phyloP scores from a whole-genome alignment of 1,139 yeast genomes.

The Candida gigantensis region DNA sequence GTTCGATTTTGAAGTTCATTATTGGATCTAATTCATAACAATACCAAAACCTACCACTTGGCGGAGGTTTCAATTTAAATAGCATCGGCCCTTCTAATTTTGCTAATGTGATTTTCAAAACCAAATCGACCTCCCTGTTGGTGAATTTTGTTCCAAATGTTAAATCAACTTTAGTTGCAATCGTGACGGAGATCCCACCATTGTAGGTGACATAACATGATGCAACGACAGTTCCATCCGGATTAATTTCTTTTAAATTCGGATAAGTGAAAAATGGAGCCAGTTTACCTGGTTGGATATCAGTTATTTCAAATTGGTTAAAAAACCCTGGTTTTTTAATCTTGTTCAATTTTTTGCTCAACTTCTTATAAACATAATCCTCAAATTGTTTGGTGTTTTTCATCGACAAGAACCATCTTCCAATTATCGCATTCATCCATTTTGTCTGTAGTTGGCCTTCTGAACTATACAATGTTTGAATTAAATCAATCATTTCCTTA shows the following conservation, averaged over 20 bases:
- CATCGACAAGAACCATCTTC: slow-evolving; percentile 74
- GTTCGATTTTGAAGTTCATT: slow-evolving; percentile 76
- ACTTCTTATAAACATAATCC: slow-evolving; percentile 53
- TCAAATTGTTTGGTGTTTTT: slow-evolving; percentile 72
- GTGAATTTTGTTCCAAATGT: slow-evolving; percentile 76
- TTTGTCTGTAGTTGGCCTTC: slow-evolving; percentile 82
- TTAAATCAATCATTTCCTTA: slow-evolving; percentile 67
- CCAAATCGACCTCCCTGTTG: slow-evolving; percentile 73
- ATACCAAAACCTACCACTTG: slow-evolving; percentile 89
- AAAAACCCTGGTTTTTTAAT: slow-evolving; percentile 85
- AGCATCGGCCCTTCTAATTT: slow-evolving; percentile 74
- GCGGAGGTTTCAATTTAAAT: slow-evolving; percentile 79
- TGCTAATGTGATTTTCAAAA: slow-evolving; percentile 68
- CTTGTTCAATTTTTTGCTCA: slow-evolving; percentile 72
- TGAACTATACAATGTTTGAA: slow-evolving; percentile 75
- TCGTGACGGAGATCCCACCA: slow-evolving; percentile 72
- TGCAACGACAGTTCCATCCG: slow-evolving; percentile 77
- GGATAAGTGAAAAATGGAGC: slow-evolving; percentile 84
- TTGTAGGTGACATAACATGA: slow-evolving; percentile 64
- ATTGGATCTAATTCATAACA: slow-evolving; percentile 80
- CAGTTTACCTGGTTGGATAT: slow-evolving; percentile 73
- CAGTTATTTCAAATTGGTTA: slow-evolving; percentile 74
- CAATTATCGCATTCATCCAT: slow-evolving; percentile 88
- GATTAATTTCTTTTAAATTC: slow-evolving; percentile 63
- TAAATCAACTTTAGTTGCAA: slow-evolving; percentile 76